A percentile compares a stretch with the other conserved stretches of the same genome.
phyloP scores from a whole-genome alignment of 164 flowering plant species.

The Platanus orientalis region DNA sequence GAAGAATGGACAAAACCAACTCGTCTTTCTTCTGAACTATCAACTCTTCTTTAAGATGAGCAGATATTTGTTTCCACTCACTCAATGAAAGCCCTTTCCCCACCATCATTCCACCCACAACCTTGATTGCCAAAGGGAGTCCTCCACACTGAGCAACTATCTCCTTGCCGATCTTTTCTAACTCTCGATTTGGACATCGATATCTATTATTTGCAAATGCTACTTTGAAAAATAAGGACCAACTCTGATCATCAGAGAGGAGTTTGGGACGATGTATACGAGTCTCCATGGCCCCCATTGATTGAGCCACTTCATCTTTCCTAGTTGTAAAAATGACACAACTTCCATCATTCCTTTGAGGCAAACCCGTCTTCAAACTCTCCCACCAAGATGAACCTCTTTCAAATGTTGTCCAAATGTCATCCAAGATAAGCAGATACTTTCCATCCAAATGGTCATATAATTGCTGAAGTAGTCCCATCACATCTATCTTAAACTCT shows the following conservation, averaged over 20 bases:
- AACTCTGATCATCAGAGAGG: background rate
- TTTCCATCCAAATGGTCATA: too few relatives aligned
- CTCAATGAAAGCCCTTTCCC: background rate
- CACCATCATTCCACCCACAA: too few relatives aligned
- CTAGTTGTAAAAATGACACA: conserved; percentile 9
- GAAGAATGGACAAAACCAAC: too few relatives aligned
- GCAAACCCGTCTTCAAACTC: conserved; percentile 3
- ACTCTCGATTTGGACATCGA: background rate
- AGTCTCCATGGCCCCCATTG: background rate
- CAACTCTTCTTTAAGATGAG: background rate
- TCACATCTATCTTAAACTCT: too few relatives aligned
- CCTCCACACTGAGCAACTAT: too few relatives aligned
- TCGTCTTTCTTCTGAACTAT: too few relatives aligned
- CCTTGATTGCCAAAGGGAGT: too few relatives aligned
- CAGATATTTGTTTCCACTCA: background rate
- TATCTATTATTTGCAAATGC: background rate
- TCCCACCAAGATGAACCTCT: too few relatives aligned
- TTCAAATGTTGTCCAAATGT: conserved; percentile 2
- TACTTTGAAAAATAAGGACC: conserved; percentile 1
- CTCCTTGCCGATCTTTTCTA: background rate
- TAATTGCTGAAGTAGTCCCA: too few relatives aligned
- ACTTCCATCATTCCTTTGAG: background rate
- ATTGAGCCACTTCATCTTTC: too few relatives aligned
- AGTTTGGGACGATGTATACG: background rate
- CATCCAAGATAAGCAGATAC: too few relatives aligned